Evolutionary conservation across 2,329 filamentous ascomycete species (phyloP).

Genomic region (Diaporthe citri): DNA sequence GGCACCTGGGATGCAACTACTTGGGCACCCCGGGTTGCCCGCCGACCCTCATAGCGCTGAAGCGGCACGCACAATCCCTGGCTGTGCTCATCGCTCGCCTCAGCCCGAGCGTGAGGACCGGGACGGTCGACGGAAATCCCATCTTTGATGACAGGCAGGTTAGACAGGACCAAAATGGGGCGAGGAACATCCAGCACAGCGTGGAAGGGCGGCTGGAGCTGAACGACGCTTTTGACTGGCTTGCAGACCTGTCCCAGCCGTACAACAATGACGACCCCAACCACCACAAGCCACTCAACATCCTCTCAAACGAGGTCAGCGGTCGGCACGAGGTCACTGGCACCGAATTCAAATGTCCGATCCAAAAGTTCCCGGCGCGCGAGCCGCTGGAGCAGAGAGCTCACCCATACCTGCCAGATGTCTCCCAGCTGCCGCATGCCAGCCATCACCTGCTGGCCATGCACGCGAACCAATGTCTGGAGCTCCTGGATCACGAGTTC

Average conservation of each 20-base stretch:
- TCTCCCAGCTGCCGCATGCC: slow-evolving; percentile 53
- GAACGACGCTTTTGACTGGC: slow-evolving; percentile 68
- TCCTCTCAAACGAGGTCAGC: slow-evolving; percentile 60
- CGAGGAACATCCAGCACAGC: background rate
- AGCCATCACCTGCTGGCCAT: slow-evolving; percentile 63
- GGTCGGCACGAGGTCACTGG: slow-evolving; percentile 56
- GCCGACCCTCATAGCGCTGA: slow-evolving; percentile 69
- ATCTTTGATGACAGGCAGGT: background rate
- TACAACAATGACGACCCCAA: slow-evolving; percentile 63
- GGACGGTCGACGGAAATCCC: slow-evolving; percentile 48
- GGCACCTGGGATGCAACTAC: slow-evolving; percentile 69
- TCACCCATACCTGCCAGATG: slow-evolving; percentile 28
- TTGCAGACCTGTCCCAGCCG: slow-evolving; percentile 61
- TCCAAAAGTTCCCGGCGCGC: slow-evolving; percentile 47
- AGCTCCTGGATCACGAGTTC: slow-evolving; percentile 71
- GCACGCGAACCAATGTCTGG: slow-evolving; percentile 71
- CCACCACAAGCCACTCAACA: slow-evolving; percentile 61
- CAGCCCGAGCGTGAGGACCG: slow-evolving; percentile 52
- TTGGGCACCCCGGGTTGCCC: slow-evolving; percentile 64
- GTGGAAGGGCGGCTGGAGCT: slow-evolving; percentile 42
- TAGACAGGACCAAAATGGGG: slow-evolving; percentile 23
- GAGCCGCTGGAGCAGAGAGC: slow-evolving; percentile 41
- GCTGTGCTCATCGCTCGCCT: slow-evolving; percentile 64
- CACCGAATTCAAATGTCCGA: slow-evolving; percentile 60
- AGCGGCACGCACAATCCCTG: slow-evolving; percentile 72